phyloP scores from a whole-genome alignment of 2,329 filamentous ascomycete species.

The Aureobasidium sp. region DNA sequence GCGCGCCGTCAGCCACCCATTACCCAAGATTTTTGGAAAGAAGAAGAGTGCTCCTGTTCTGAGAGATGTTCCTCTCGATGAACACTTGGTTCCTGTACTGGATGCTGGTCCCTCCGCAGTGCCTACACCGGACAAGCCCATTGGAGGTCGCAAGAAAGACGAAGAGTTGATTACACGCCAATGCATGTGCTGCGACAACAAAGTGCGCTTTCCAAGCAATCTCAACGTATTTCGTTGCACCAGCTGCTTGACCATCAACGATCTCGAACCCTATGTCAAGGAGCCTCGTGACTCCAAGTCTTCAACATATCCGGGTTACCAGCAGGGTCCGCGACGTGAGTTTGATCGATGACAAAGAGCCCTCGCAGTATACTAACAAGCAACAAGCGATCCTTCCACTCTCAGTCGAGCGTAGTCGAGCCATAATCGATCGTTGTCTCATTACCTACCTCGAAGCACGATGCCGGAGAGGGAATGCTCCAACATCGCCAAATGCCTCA shows the following conservation, averaged over 20 bases:
- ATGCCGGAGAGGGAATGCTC: background rate
- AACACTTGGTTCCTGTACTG: conserved; percentile 37
- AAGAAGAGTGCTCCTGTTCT: conserved; percentile 38
- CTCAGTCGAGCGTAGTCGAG: conserved; percentile 54
- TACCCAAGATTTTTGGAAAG: conserved; percentile 63
- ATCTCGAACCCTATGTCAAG: conserved; percentile 42
- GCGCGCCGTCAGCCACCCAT: conserved; percentile 58
- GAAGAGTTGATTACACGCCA: conserved; percentile 59
- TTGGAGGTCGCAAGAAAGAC: conserved; percentile 28
- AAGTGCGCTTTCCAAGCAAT: conserved; percentile 70
- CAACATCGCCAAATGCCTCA: background rate
- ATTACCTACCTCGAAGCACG: conserved; percentile 41
- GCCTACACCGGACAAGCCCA: conserved; percentile 21
- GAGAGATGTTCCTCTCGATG: conserved; percentile 23
- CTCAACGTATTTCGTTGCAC: conserved; percentile 73
- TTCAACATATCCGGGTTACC: background rate
- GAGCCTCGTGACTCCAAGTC: background rate
- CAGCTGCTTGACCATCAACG: conserved; percentile 78
- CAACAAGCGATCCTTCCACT: conserved; percentile 34
- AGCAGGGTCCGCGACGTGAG: conserved; percentile 7
- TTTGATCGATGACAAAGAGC: background rate
- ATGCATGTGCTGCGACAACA: conserved; percentile 80
- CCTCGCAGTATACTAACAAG: background rate
- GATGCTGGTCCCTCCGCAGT: conserved; percentile 27
- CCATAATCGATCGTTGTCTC: conserved; percentile 51